These are phyloP conservation scores for Pythium rhizo-oryzae DNA, from an alignment of 352 stramenopile genomes.

Conservation along the genomic window DNA sequence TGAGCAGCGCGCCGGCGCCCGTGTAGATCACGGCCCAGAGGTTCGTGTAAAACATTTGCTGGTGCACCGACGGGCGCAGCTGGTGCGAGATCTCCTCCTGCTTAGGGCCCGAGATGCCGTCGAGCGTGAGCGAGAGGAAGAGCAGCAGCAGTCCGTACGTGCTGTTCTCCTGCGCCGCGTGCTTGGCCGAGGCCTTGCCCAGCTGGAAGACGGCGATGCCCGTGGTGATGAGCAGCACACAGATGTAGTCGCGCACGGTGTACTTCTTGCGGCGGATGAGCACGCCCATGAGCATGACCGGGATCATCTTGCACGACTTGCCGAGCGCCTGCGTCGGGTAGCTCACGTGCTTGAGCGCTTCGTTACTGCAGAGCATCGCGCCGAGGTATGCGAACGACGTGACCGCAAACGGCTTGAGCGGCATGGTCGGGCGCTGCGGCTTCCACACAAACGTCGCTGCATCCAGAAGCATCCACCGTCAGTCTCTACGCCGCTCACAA, in stretches of 20 bases:
- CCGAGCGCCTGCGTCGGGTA: constrained; percentile 98
- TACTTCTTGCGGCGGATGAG: constrained; percentile 93
- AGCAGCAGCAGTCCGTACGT: constrained; percentile 88
- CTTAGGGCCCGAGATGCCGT: constrained; percentile 96
- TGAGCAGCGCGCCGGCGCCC: constrained; percentile 68
- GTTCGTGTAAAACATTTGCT: constrained; percentile 93
- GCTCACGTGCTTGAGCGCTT: constrained; percentile 94
- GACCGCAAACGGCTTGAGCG: constrained; percentile 82
- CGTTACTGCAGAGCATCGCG: constrained; percentile 92
- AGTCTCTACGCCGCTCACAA: too few species aligned
- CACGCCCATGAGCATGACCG: constrained; percentile 95
- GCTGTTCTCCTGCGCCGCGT: constrained; percentile 87
- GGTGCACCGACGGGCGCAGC: constrained; percentile 80
- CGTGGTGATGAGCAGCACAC: constrained; percentile 89
- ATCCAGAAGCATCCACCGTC: not conserved
- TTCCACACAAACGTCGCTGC: constrained; percentile 84
- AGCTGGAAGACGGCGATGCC: constrained; percentile 92
- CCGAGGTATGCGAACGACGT: constrained; percentile 90
- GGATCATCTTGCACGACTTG: constrained; percentile 99
- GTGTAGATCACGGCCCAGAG: constrained; percentile 89
- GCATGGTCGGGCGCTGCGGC: constrained; percentile 66
- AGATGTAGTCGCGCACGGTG: constrained; percentile 88
- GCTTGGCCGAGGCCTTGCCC: constrained; percentile 76
- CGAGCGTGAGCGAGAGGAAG: constrained; percentile 93
- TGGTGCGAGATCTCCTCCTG: constrained; percentile 91